Evolutionary conservation across 73 alveolate species (phyloP).

Genomic region (Symbiodinium pilosum): DNA sequence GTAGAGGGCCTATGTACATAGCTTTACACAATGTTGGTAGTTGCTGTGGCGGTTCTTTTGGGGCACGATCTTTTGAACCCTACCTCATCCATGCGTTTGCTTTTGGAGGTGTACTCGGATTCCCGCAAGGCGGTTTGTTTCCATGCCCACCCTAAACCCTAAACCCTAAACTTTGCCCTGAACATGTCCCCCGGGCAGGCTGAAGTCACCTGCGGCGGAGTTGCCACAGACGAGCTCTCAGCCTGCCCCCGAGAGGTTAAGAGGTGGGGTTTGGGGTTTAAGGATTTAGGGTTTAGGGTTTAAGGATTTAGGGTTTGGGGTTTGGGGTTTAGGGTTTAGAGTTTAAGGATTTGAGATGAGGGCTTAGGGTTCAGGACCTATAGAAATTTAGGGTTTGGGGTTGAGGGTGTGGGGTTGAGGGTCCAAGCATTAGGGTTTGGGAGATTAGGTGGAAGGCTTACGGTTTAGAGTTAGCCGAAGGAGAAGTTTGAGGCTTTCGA

Average conservation of each 20-base stretch:
- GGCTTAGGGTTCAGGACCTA: not conserved
- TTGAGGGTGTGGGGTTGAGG: not conserved
- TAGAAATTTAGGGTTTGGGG: not conserved
- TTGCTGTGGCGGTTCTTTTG: too few relatives aligned
- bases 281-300: not conserved
- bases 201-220: conserved; percentile 94
- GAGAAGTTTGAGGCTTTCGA: not conserved
- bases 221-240: conserved; percentile 65
- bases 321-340: not conserved
- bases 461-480: not conserved
- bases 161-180: not conserved
- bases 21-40: too few relatives aligned
- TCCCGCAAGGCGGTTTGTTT: not conserved
- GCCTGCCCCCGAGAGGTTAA: not conserved
- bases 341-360: not conserved
- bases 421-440: not conserved
- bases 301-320: not conserved
- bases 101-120: not conserved
- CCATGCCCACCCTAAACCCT: not conserved
- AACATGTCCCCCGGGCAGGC: not conserved
- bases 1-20: too few relatives aligned
- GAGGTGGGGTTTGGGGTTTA: not conserved
- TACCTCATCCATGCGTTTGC: too few relatives aligned
- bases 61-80: too few relatives aligned
- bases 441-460: not conserved